phyloP scores from a whole-genome alignment of 148 eudicot species.

The Rhododendron ferrugineum region DNA sequence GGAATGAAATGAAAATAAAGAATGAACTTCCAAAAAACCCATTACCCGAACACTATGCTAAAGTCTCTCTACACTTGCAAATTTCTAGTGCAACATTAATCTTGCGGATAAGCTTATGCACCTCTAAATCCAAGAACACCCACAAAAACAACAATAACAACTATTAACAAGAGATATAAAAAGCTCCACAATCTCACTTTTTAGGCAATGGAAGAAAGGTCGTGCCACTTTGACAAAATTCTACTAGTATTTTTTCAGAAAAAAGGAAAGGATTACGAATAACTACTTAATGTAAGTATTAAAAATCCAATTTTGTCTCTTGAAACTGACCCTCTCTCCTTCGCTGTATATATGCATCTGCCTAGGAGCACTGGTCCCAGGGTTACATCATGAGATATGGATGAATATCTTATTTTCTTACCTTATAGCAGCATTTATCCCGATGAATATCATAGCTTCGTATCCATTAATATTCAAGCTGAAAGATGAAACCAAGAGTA shows the following conservation, averaged over 20 bases:
- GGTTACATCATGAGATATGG: background rate
- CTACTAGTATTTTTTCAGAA: background rate
- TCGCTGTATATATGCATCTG: background rate
- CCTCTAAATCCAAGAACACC: background rate
- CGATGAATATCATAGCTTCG: slow-evolving; percentile 69
- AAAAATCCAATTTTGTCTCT: background rate
- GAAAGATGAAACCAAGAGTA: slow-evolving; percentile 17
- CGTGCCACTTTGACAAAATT: background rate
- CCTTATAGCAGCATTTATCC: slow-evolving; percentile 82
- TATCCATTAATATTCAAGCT: slow-evolving; percentile 66
- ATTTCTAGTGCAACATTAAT: background rate
- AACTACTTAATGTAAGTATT: background rate
- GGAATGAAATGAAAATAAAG: background rate
- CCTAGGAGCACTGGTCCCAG: background rate
- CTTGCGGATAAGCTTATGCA: background rate
- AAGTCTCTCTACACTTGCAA: background rate
- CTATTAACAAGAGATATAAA: background rate
- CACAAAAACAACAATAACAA: background rate
- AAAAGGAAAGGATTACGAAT: background rate
- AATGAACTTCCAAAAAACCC: background rate
- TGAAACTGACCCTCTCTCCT: background rate
- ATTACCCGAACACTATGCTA: background rate
- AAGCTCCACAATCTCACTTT: background rate
- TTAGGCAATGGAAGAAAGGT: background rate
- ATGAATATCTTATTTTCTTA: slow-evolving; percentile 14